Base-by-base conservation (phyloP, 129 eudicot species). In the Tagetes patula region DNA sequence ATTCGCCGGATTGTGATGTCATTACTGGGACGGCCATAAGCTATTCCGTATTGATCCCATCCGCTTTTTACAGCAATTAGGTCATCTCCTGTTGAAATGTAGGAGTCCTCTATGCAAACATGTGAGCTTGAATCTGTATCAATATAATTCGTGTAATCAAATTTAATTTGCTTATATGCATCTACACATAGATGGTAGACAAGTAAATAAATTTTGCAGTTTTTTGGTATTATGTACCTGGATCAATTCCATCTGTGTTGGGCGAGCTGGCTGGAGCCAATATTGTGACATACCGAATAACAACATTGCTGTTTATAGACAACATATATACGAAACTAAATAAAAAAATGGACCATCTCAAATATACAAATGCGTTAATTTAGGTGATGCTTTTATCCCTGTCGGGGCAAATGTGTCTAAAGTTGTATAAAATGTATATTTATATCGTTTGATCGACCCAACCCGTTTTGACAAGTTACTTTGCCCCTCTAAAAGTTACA, bases 181-280 rank as follows among this genome's bases (percentile, higher is more conserved):
- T 68, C 40, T 43, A 68, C 59, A 68, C 2, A 32, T 67, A 46
- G 40, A 67, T 61, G 43, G 45, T 11, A 69, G 6, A 8, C 34
- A 13, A 36, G 30, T 64, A n/a, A 64, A 64, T n/a, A n/a, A 39
- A 39, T 3, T 9, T 11, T 27, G 20, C 58, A 6, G 46, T 14
- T 40, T 10, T 71, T 41, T 65, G 14, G 27, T 64, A 32, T 4
- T 14, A 9, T 34, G 67, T 88, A 94, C 98, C 98, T 94, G 99
- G 99, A 90, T 95, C 99, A 58, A 95, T 83, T 63, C 99, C 99
- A 79, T 95, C 99, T 2, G 99, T 95, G 82, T 95, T 95, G 71
- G 99, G 99, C 58, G 99, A 90, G 78, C 82, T 76, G 6, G 84
- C 45, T 40, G 99, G 99, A 67, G 99, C 99, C 84, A 90, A 74